phyloP scores from a whole-genome alignment of 1,284 basidiomycete genomes.

The Cryptococcus sp. region DNA sequence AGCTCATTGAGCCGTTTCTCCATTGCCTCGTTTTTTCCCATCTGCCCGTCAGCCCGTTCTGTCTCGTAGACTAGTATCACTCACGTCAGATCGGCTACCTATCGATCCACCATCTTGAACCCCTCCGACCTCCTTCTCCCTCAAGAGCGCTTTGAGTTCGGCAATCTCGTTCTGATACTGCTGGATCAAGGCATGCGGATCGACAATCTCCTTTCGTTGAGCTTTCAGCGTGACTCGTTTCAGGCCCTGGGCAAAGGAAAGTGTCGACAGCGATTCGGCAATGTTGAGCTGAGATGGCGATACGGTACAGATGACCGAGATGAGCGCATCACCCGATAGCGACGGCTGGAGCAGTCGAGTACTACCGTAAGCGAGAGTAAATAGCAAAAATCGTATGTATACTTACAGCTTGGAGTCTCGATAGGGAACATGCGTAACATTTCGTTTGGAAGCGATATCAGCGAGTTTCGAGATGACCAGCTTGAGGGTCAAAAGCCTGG shows the following conservation, averaged over 20 bases:
- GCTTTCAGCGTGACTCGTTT: slow-evolving; percentile 64
- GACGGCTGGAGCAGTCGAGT: slow-evolving; percentile 94
- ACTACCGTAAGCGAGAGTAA: slow-evolving; percentile 43
- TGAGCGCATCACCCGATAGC: slow-evolving; percentile 86
- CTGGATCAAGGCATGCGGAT: slow-evolving; percentile 80
- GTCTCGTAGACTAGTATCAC: too few relatives aligned
- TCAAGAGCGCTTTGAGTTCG: slow-evolving; percentile 54
- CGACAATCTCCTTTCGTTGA: slow-evolving; percentile 85
- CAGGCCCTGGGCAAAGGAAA: slow-evolving; percentile 66
- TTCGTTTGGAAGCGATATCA: slow-evolving; percentile 73
- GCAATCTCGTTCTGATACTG: slow-evolving; percentile 87
- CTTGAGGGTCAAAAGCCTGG: slow-evolving; percentile 80
- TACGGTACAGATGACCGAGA: slow-evolving; percentile 93
- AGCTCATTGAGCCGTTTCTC: slow-evolving; percentile 75
- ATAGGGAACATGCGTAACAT: slow-evolving; percentile 86
- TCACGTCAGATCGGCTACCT: slow-evolving; percentile 63
- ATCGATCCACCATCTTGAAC: slow-evolving; percentile 52
- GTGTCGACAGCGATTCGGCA: slow-evolving; percentile 72
- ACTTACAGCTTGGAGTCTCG: slow-evolving; percentile 75
- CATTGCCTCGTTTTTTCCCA: slow-evolving; percentile 60
- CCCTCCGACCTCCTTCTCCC: slow-evolving; percentile 45
- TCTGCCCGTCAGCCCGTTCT: slow-evolving; percentile 2
- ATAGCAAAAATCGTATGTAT: background rate
- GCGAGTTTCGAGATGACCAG: slow-evolving; percentile 82
- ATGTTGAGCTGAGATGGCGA: slow-evolving; percentile 69